These are phyloP conservation scores for Metschnikowia borealis DNA, from an alignment of 805 yeast genomes.

Conservation along the genomic window DNA sequence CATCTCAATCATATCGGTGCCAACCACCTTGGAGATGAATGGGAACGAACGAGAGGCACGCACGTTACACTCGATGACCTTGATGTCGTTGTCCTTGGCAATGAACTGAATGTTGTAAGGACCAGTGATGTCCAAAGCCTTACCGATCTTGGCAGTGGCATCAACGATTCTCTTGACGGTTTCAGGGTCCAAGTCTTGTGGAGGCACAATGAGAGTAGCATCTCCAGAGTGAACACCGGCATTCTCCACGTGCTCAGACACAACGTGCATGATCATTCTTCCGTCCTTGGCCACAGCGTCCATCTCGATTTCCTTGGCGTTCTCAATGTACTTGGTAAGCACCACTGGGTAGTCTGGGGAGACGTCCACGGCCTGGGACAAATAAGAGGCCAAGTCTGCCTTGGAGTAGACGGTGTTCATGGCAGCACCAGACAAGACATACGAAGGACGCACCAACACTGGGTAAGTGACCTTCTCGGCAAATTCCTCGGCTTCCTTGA, in stretches of 20 bases:
- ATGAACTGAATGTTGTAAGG: slow-evolving; percentile 97
- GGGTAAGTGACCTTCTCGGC: slow-evolving; percentile 92
- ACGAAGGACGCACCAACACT: slow-evolving; percentile 95
- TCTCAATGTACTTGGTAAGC: slow-evolving; percentile 92
- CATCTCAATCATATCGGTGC: slow-evolving; percentile 93
- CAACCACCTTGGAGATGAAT: slow-evolving; percentile 94
- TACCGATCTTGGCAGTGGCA: slow-evolving; percentile 94
- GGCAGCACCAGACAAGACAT: slow-evolving; percentile 97
- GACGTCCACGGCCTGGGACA: slow-evolving; percentile 93
- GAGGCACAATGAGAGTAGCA: slow-evolving; percentile 95
- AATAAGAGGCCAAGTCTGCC: slow-evolving; percentile 81
- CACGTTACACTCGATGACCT: slow-evolving; percentile 97
- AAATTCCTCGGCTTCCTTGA: slow-evolving; percentile 87
- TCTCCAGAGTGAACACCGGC: slow-evolving; percentile 99
- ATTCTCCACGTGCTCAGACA: slow-evolving; percentile 96
- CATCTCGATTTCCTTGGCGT: slow-evolving; percentile 97
- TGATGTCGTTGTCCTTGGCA: slow-evolving; percentile 91
- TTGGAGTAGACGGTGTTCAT: slow-evolving; percentile 94
- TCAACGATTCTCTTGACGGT: slow-evolving; percentile 87
- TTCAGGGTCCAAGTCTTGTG: slow-evolving; percentile 90
- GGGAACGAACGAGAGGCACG: slow-evolving; percentile 99
- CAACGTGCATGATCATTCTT: slow-evolving; percentile 92
- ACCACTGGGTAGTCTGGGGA: slow-evolving; percentile 98
- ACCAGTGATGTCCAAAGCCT: slow-evolving; percentile 93
- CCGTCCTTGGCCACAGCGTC: slow-evolving; percentile 98